These are phyloP conservation scores for Grosmannia huntii DNA, from an alignment of 2,329 filamentous ascomycete genomes.

Conservation along the genomic window DNA sequence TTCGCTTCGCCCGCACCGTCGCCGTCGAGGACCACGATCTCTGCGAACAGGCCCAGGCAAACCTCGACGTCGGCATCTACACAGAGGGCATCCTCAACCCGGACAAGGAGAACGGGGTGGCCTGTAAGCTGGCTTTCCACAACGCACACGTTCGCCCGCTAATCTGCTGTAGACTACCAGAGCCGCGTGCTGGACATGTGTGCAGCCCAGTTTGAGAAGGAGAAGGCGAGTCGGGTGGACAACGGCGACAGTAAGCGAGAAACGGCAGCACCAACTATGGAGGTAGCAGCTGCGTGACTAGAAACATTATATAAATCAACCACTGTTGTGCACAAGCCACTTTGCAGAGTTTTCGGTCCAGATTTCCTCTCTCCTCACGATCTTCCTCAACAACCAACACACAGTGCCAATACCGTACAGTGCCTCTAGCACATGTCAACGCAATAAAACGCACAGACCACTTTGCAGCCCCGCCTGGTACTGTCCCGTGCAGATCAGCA, in stretches of 20 bases:
- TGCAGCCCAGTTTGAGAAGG: not conserved
- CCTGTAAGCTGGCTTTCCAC: not conserved
- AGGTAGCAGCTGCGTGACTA: not conserved
- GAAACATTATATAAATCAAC: too few species aligned
- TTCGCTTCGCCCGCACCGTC: constrained; percentile 2
- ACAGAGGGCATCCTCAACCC: constrained; percentile 2
- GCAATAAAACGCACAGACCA: not conserved
- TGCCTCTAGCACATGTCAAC: too few species aligned
- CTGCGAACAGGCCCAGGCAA: constrained; percentile 1
- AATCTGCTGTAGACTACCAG: not conserved
- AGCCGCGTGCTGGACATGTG: constrained; percentile 5
- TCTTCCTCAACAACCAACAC: too few species aligned
- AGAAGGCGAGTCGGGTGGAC: not conserved
- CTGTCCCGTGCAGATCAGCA: not conserved
- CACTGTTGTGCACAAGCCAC: too few species aligned
- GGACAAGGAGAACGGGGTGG: constrained; percentile 4
- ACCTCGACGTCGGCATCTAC: constrained; percentile 2
- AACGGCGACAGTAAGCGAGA: not conserved
- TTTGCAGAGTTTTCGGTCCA: too few species aligned
- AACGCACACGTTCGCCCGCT: not conserved
- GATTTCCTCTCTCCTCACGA: too few species aligned
- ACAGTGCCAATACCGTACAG: not conserved
- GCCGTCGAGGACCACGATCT: constrained; percentile 6
- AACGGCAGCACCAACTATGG: not conserved
- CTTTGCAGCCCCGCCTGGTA: not conserved